Base-by-base conservation (phyloP, 768 basidiomycete genomes). In the Boletales sp. region DNA sequence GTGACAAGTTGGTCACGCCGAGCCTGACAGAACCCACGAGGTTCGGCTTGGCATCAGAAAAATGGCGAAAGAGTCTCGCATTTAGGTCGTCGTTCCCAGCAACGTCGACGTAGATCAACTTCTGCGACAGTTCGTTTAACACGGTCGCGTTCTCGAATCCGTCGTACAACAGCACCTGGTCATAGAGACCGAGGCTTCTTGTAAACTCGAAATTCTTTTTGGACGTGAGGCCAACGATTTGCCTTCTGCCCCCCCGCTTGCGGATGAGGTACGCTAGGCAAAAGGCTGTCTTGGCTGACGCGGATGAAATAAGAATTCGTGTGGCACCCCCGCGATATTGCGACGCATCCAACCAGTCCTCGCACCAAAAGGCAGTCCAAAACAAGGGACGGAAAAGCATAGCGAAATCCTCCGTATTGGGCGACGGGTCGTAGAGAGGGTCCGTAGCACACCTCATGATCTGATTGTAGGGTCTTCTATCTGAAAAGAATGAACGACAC, bases 361-460 rank as follows among this genome's bases (percentile, higher is more conserved):
- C 83, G 54, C 76, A 84, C 85, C 85, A 87, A 55, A 78, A 87
- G 1, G 86, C 76, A 0, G 85, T 86, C 85, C 85, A 87, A 64
- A 86, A 87, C 14, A 87, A 71, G 0, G 86, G 84, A 0, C 84
- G 76, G 55, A 83, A 87, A 14, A 87, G 75, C 86, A 87, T 86
- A 0, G 77, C 79, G 36, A 85, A 69, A 57, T 85, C 84, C 62
- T 87, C 85, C 1, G 68, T 64, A 1, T 60, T 54, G 0, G 76
- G 70, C 0, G 73, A 74, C 0, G 77, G 67, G 15, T 70, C 70
- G 51, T 85, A 84, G 46, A 81, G 72, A 0, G 77, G 73, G 52
- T 87, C 85, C 9, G 62, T 58, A 7, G 73, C 66, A 53, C 85
- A 87, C 13, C 84, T 78, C 13, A 75, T 74, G 41, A 87, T 69